A percentile compares a stretch with the other conserved stretches of the same genome.
Evolutionary conservation across 1,284 basidiomycete genomes (phyloP).

Genomic region (Ganoderma lucidum): DNA sequence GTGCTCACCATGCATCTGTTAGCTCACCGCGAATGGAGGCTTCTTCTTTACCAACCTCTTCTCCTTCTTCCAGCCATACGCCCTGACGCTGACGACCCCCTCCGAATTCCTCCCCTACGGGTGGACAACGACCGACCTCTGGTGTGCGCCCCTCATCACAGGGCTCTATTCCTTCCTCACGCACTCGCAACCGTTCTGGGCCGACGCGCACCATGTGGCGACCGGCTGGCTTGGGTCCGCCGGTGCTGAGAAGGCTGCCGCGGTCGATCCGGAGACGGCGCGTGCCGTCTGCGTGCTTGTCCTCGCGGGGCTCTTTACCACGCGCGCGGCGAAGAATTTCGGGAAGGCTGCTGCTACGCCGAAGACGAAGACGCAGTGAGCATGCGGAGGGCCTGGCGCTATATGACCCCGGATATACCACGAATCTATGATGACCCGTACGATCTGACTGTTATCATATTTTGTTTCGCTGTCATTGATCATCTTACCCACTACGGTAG

Average conservation of each 20-base stretch:
- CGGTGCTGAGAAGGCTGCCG: constrained; percentile 45
- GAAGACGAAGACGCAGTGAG: constrained; percentile 36
- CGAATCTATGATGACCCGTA: neutral
- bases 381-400: neutral
- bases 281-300: constrained; percentile 72
- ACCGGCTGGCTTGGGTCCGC: constrained; percentile 46
- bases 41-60: constrained; percentile 76
- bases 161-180: constrained; percentile 78
- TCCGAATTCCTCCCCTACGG: constrained; percentile 75
- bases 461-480: neutral
- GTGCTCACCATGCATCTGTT: neutral
- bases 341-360: constrained; percentile 35
- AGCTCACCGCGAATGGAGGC: constrained; percentile 77
- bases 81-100: constrained; percentile 69
- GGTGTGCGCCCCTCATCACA: constrained; percentile 76
- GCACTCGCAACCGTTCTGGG: constrained; percentile 82
- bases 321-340: constrained; percentile 67
- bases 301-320: constrained; percentile 63
- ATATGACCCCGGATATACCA: neutral
- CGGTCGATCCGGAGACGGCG: constrained; percentile 66
- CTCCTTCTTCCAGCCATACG: constrained; percentile 72
- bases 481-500: neutral
- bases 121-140: constrained; percentile 78
- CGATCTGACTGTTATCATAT: neutral
- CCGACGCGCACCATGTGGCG: constrained; percentile 59